Evolutionary conservation across 371 early-diverging fungal genomes (phyloP).

Genomic region (Circinella umbellata): DNA sequence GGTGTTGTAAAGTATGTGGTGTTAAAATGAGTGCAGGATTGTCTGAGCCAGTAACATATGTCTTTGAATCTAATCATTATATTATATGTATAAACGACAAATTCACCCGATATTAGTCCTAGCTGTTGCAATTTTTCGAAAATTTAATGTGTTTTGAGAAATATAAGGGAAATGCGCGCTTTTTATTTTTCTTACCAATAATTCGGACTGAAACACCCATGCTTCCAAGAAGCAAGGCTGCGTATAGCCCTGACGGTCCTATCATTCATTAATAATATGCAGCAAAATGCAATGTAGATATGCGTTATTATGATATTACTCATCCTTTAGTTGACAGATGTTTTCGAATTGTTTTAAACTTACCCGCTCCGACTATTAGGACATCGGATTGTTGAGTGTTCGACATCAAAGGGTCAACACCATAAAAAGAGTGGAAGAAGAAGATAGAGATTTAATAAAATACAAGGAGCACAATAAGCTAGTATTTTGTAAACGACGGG

Average conservation of each 20-base stretch:
- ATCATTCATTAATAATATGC: neutral
- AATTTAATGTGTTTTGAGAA: neutral
- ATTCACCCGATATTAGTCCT: neutral
- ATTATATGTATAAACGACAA: neutral
- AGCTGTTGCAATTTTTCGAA: neutral
- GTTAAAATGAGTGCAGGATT: conserved; percentile 34
- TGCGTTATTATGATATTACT: no score
- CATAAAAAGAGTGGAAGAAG: conserved; percentile 19
- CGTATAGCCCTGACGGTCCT: conserved; percentile 44
- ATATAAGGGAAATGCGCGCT: no score
- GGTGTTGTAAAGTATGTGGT: conserved; percentile 40
- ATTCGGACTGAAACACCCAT: conserved; percentile 43
- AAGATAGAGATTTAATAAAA: conserved; percentile 21
- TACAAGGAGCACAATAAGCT: conserved; percentile 12
- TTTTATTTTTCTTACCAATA: conserved; percentile 26
- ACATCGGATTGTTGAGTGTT: conserved; percentile 32
- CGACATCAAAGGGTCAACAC: conserved; percentile 17
- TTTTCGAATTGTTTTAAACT: neutral
- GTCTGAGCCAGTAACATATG: conserved; percentile 17
- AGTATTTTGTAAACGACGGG: neutral
- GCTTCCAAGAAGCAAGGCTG: conserved; percentile 38
- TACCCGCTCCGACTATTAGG: conserved; percentile 49
- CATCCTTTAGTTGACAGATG: neutral
- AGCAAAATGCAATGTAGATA: no score
- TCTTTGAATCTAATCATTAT: conserved; percentile 12